Evolutionary conservation across 257 asterid species (phyloP), one percentile per base, ranked within the genome.

Genomic region (Euphrasia confusa): DNA sequence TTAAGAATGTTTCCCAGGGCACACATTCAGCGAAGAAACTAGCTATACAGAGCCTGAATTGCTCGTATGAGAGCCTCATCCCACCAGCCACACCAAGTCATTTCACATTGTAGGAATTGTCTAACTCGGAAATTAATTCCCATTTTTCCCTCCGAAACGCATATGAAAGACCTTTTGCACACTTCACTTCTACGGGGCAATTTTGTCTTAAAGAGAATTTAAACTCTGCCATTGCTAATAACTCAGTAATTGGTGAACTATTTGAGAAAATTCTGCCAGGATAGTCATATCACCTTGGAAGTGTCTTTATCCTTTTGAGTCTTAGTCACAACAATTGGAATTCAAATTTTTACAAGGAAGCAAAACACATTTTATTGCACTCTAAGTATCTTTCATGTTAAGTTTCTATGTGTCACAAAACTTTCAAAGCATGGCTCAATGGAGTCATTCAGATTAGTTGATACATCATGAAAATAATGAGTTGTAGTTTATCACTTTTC

Each of bases 1-100:
- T 53, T 5, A n/a, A 24, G n/a, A 15, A 60, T 18, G 64, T 40
- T 54, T 33, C 15, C 59, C 37, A 54, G 14, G 59, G 37, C 37
- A 21, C 12, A 6, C 13, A 54, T 27, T 54, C 8, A 26, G 60
- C 35, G 26, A 27, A 10, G 39, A 54, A 54, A 54, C 39, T 54
- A 26, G 60, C 60, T 54, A 11, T 1, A 54, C 37, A 10, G 39
- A 54, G n/a, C 17, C 12, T 55, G 33, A 55, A 24, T 55, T 55
- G 60, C 61, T n/a, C 39, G 27, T 54, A 54, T 10, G 60, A 26
- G 39, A 14, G 60, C 60, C 32, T 53, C 35, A 53, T 53, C 53
- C 33, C 24, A 4, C 33, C 58, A 54, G 3, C 14, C 13, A 4
- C 58, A 49, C 12, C 57, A 52, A 52, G 27, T 18, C 28, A 4